These are phyloP conservation scores for Iris pallida DNA, from an alignment of 116 monocot genomes.

Conservation along the genomic window DNA sequence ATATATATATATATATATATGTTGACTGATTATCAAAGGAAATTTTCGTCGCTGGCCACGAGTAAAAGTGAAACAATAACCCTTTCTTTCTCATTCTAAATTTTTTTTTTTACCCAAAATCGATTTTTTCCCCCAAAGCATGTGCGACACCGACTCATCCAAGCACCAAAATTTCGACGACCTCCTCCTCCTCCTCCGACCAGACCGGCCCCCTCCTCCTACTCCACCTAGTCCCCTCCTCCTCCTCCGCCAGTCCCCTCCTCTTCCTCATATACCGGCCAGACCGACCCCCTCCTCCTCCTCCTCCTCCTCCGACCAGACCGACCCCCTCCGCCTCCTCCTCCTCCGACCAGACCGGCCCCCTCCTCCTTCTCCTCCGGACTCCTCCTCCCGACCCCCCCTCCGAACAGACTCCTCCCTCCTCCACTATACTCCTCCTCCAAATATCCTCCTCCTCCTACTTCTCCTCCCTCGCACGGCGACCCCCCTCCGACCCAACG, in stretches of 20 bases:
- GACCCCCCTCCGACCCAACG: slow-evolving; percentile 24
- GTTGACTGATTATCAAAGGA: no score
- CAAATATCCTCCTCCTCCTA: slow-evolving; percentile 24
- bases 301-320: background rate
- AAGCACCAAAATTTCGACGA: no score
- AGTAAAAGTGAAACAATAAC: no score
- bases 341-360: background rate
- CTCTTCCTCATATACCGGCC: slow-evolving; percentile 5
- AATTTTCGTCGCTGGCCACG: no score
- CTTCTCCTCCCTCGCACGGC: slow-evolving; percentile 25
- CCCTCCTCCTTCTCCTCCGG: slow-evolving; percentile 18
- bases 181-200: slow-evolving; percentile 12
- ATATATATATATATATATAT: no score
- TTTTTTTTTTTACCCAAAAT: no score
- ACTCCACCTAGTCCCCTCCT: slow-evolving; percentile 15
- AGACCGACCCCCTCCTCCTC: slow-evolving; percentile 3
- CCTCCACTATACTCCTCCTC: background rate
- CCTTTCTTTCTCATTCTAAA: no score
- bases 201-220: slow-evolving; percentile 2
- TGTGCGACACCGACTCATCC: slow-evolving; percentile 33
- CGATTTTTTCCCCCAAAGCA: no score
- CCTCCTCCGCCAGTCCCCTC: slow-evolving; percentile 19
- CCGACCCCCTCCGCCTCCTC: slow-evolving; percentile 11
- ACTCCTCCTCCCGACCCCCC: slow-evolving; percentile 16
- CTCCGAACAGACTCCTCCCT: slow-evolving; percentile 16